Conservation (phyloP, 2,329 filamentous ascomycete genomes). For the Ophiostoma sp. region DNA sequence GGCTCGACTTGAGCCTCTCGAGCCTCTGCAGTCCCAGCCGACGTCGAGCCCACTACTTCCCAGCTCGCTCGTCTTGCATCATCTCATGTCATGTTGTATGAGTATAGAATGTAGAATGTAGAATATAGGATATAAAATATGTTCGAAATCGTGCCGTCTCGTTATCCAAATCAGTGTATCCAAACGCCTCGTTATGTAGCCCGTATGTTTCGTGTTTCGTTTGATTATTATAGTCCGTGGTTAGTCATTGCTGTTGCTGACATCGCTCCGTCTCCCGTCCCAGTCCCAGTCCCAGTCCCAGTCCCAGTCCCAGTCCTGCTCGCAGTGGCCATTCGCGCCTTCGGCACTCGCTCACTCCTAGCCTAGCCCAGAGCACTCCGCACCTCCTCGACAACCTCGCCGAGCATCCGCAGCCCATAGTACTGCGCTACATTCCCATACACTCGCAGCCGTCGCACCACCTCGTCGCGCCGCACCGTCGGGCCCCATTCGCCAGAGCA, state of each 20-base stretch:
- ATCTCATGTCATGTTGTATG: too few species aligned
- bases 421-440: conserved; percentile 69
- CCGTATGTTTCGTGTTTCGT: neutral
- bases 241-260: neutral
- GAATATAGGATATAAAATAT: neutral
- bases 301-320: too few species aligned
- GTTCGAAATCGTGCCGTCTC: neutral
- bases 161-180: conserved; percentile 1
- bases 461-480: conserved; percentile 61
- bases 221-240: too few species aligned
- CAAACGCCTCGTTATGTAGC: neutral
- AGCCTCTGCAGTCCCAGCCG: too few species aligned
- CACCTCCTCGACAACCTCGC: conserved; percentile 64
- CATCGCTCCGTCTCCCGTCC: too few species aligned
- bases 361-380: neutral
- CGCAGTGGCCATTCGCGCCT: neutral
- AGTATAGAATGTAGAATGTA: neutral
- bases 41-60: too few species aligned
- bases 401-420: conserved; percentile 78
- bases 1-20: too few species aligned
- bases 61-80: too few species aligned
- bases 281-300: neutral
- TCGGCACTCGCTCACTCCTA: neutral
- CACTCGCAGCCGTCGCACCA: conserved; percentile 61
- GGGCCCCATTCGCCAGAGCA: conserved; percentile 83